Evolutionary conservation across 306 rosid species (phyloP), one percentile per base, ranked within the genome.

Genomic region (Aeschynomene evenia): DNA sequence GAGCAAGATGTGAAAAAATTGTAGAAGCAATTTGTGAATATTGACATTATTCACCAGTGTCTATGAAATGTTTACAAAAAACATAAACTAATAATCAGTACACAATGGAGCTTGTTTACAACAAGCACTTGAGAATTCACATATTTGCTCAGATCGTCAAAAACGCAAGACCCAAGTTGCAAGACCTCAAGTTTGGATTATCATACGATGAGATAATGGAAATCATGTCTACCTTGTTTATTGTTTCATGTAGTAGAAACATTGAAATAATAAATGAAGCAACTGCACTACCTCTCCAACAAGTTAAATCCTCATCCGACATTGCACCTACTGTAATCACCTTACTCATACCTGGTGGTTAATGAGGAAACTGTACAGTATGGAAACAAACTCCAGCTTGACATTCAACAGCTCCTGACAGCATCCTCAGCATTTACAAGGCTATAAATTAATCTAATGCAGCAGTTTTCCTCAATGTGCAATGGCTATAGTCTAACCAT

Each of bases 281-380:
- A 56, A 43, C 64, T 9, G 26, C 55, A 68, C 74, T 56, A 69
- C 42, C 69, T 74, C 56, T 65, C 73, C 73, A 15, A 15, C 51
- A 59, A 51, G 63, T 69, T 66, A 80, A 76, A 80, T 70, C 66
- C 19, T 66, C 66, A 45, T 34, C 54, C 34, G 66, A 57, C 70
- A 59, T 50, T 66, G 73, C 53, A 57, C 45, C 67, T 62, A 75
- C 71, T 16, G 53, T 55, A 54, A 70, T 61, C 66, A 20, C 53
- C 56, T 82, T 81, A 83, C 76, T 80, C 74, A 65, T 58, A 66
- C 70, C 42, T 63, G 39, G 57, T 66, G 71, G 82, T 55, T 58
- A 73, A 69, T 37, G 49, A 78, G 74, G 78, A 75, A 67, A 80
- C 83, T 74, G 66, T 55, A 37, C 48, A 33, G 37, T 62, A 75